phyloP scores from a whole-genome alignment of 371 early-diverging fungal genomes.

The Cokeromyces recurvatus region DNA sequence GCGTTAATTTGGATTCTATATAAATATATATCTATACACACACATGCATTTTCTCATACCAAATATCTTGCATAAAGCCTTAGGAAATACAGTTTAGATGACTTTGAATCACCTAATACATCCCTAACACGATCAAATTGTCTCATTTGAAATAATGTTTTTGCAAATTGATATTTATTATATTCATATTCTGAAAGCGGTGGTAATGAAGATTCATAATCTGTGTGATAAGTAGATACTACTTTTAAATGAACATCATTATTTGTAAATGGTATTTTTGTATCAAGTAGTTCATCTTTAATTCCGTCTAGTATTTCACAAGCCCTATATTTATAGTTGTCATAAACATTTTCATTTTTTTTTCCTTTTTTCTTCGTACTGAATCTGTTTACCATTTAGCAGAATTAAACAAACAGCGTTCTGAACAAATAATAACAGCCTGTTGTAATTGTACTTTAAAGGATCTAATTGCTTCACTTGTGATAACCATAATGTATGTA shows the following conservation, averaged over 20 bases:
- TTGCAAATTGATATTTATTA: slow-evolving; percentile 64
- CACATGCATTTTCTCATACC: slow-evolving; percentile 21
- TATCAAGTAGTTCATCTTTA: slow-evolving; percentile 11
- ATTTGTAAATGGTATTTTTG: slow-evolving; percentile 1
- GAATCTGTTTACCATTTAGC: slow-evolving; percentile 61
- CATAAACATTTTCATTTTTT: too few species aligned
- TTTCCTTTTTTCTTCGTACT: too few species aligned
- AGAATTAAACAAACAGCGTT: slow-evolving; percentile 61
- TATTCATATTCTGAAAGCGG: slow-evolving; percentile 29
- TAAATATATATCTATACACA: too few species aligned
- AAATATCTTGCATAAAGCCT: slow-evolving; percentile 67
- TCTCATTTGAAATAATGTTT: slow-evolving; percentile 66
- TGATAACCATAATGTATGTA: slow-evolving; percentile 7
- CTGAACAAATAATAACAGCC: slow-evolving; percentile 60
- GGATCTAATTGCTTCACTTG: slow-evolving; percentile 8
- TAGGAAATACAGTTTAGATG: slow-evolving; percentile 57
- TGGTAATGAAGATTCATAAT: slow-evolving; percentile 17
- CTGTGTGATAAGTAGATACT: slow-evolving; percentile 14
- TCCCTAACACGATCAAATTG: slow-evolving; percentile 63
- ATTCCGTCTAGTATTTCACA: slow-evolving; percentile 66
- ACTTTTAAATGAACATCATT: neutral
- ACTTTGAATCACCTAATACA: slow-evolving; percentile 41
- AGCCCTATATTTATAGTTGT: too few species aligned
- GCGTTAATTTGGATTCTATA: neutral
- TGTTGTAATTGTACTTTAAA: slow-evolving; percentile 37